Base-by-base conservation (phyloP, 768 basidiomycete species). In the Mycena epipterygia region DNA sequence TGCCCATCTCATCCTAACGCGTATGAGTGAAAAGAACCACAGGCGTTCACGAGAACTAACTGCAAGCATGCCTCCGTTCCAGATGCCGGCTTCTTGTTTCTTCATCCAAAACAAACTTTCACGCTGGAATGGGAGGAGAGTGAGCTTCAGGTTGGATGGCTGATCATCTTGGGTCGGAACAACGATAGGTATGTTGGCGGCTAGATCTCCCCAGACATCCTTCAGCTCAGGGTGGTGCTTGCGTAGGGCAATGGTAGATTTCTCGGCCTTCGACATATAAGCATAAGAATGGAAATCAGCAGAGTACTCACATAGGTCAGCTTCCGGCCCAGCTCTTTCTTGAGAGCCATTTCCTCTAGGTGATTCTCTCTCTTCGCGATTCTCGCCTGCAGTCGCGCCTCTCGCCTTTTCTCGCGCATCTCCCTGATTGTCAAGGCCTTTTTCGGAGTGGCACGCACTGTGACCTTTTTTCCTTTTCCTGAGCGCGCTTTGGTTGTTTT, bases 71-170 rank as follows among this genome's bases (percentile, higher is more conserved):
- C 97, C 98, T 41, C 97, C 98, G 55, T 86, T 84, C 95, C 97
- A 99, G 2, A 90, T 81, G 9, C 93, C 88, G 62, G 91, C 84
- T 79, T 99, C 98, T 83, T 99, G 98, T 76, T 95, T 87, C 74
- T 90, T 89, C 95, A 99, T 97, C 98, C 98, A 99, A 76, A 85
- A 92, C 72, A 99, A 84, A 81, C 95, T 95, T 82, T 99, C 98
- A 60, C 89, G 90, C 79, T 99, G 98, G 88, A 99, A 99, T 1
- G 97, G 97, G 39, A 99, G 84, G 5, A 99, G 87, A 0, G 88
- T 90, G 57, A 95, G 87, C 79, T 95, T 97, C 68, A 99, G 83
- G n/a, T 90, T 91, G 2, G 82, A 83, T 2, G 98, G 97, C 66
- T 97, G 96, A 32, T 88, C 88, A 53, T 92, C 93, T 75, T 89